A percentile compares a stretch with the other conserved stretches of the same genome.
Conservation (phyloP, 1,284 basidiomycete species). For the Heterobasidion occidentale region DNA sequence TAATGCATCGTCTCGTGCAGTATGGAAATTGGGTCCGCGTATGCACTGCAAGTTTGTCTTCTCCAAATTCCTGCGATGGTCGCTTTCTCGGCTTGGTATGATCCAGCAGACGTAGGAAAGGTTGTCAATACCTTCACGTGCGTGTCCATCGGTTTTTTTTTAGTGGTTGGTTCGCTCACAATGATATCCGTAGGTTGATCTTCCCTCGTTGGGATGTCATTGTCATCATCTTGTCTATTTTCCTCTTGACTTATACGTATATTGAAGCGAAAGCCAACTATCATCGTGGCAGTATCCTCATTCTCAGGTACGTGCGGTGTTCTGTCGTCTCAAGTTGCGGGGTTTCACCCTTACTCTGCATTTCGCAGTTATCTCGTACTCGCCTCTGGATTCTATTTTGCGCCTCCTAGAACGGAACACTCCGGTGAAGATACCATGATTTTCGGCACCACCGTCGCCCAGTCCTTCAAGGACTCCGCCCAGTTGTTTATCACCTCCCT, state of each 20-base stretch:
- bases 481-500: neutral
- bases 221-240: conserved; percentile 89
- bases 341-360: conserved; percentile 1
- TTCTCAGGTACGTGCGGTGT: conserved; percentile 60
- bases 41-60: conserved; percentile 96
- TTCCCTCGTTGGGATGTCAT: conserved; percentile 99
- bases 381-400: conserved; percentile 74
- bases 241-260: conserved; percentile 97
- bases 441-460: neutral
- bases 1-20: conserved; percentile 29
- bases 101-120: conserved; percentile 75
- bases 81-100: conserved; percentile 93
- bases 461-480: neutral
- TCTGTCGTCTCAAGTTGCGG: neutral
- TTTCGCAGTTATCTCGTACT: conserved; percentile 67
- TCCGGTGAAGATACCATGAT: neutral
- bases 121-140: conserved; percentile 87
- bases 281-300: conserved; percentile 88
- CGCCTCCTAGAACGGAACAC: conserved; percentile 30
- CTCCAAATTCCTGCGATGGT: conserved; percentile 99
- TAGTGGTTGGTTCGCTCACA: conserved; percentile 7
- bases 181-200: conserved; percentile 59
- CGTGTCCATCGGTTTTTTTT: conserved; percentile 17
- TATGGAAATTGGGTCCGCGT: conserved; percentile 99
- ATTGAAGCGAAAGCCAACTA: conserved; percentile 98